Evolutionary conservation across 192 early-diverging fungal genomes (phyloP), one percentile per base, ranked within the genome.

Genomic region (Podila epigama): DNA sequence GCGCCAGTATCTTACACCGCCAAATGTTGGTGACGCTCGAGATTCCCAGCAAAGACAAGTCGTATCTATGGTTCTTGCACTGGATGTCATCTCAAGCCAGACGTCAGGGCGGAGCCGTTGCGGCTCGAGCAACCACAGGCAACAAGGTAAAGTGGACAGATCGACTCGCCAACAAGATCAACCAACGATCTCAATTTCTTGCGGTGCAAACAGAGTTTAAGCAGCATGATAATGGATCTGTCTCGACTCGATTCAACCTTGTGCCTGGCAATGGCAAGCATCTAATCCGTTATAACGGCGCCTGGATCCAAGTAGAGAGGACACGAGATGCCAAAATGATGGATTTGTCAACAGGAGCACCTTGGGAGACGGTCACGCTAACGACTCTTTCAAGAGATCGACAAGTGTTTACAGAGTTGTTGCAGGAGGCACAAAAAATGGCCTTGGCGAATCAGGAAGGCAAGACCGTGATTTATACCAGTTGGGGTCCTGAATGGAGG

Each of bases 401-500:
- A 12, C 54, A 84, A 1, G 84, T 97, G 5, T 92, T 99, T 67
- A 72, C 85, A 2, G 77, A 86, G 0, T 86, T 99, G 35, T 84
- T 99, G 22, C 66, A 90, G 27, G 94, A 96, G 55, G 93, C 97
- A 13, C 93, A 93, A 57, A 79, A 82, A 50, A 77, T 90, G 57
- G 96, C 97, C 15, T 77, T 99, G 50, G 82, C 89, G 58, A 92
- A 93, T 66, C 93, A 97, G 81, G 93, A 95, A 58, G 97, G 97
- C 22, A 96, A 96, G 61, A 98, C 94, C 3, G 97, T 99, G 31
- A 87, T 99, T 44, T 98, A 96, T 81, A 96, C 96, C 2, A 92
- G 90, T 40, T 97, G 90, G 84, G 97, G 97, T 0, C 92, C 94
- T 7, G 97, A 99, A 65, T 99, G 97, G 97, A 84, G 96, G 59